Conservation (phyloP, 805 yeast genomes). For the Yamadazyma takamatsuzukensis region DNA sequence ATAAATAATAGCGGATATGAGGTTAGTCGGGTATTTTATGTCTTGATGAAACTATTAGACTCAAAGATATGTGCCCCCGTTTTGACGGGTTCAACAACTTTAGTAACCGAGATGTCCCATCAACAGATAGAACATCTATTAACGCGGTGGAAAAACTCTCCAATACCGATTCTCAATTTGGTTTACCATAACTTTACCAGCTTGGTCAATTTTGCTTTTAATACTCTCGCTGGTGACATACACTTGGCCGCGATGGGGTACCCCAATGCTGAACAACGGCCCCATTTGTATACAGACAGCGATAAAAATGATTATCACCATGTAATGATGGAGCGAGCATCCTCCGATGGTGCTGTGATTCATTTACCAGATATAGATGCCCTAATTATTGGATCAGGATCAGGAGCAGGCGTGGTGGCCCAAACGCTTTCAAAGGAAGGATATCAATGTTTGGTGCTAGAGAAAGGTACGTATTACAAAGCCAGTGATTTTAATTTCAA, state of each 20-base stretch:
- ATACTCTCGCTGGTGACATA: conserved; percentile 25
- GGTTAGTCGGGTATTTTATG: conserved; percentile 18
- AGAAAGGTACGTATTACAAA: conserved; percentile 45
- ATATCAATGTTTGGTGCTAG: conserved; percentile 41
- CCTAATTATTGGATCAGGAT: conserved; percentile 49
- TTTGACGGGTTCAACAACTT: conserved; percentile 30
- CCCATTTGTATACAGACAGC: conserved; percentile 23
- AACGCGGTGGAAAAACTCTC: conserved; percentile 39
- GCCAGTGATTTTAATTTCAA: conserved; percentile 31
- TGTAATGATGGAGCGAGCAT: conserved; percentile 28
- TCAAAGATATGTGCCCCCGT: conserved; percentile 30
- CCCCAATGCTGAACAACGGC: conserved; percentile 32
- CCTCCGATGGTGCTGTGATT: conserved; percentile 24
- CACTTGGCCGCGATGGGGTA: conserved; percentile 36
- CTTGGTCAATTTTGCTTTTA: conserved; percentile 23
- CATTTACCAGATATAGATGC: conserved; percentile 39
- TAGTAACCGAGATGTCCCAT: conserved; percentile 32
- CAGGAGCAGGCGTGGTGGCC: conserved; percentile 53
- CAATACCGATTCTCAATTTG: conserved; percentile 29
- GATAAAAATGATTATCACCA: conserved; percentile 23
- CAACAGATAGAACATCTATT: conserved; percentile 32
- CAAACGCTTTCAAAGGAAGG: conserved; percentile 43
- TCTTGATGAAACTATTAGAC: conserved; percentile 23
- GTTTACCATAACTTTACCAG: conserved; percentile 27
- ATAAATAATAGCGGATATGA: conserved; percentile 14